Conservation (phyloP, 2,329 filamentous ascomycete species). For the Fusarium sp. region DNA sequence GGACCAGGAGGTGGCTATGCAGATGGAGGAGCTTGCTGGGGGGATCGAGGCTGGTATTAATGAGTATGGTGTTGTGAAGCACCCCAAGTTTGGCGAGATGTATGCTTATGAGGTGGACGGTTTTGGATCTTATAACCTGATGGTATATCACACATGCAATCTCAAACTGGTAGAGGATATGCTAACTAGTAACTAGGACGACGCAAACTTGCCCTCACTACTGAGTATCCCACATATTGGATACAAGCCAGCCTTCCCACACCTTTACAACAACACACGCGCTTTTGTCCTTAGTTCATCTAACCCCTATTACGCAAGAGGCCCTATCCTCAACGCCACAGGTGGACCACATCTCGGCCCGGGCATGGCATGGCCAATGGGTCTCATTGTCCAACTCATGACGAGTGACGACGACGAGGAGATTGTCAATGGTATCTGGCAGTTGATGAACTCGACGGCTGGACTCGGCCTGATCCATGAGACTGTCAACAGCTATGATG, state of each 20-base stretch:
- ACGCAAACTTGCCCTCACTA: conserved; percentile 68
- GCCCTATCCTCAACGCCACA: conserved; percentile 59
- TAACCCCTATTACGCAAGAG: conserved; percentile 75
- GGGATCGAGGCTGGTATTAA: conserved; percentile 70
- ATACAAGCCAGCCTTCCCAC: conserved; percentile 64
- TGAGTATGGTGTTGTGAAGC: conserved; percentile 70
- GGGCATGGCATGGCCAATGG: conserved; percentile 87
- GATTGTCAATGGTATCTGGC: conserved; percentile 69
- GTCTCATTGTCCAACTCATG: conserved; percentile 77
- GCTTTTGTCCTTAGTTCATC: conserved; percentile 74
- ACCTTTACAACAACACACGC: conserved; percentile 75
- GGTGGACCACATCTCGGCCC: conserved; percentile 65
- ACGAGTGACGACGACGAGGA: conserved; percentile 78
- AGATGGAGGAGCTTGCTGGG: conserved; percentile 65
- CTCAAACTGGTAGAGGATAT: background rate
- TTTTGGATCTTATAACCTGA: conserved; percentile 66
- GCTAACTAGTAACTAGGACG: conserved; percentile 51
- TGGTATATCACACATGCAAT: conserved; percentile 51
- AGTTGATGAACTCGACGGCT: conserved; percentile 73
- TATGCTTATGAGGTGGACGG: conserved; percentile 76
- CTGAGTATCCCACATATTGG: conserved; percentile 68
- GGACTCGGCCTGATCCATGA: conserved; percentile 82
- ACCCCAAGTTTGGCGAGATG: conserved; percentile 68
- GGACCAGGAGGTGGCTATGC: conserved; percentile 59
- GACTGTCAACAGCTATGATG: conserved; percentile 50